Evolutionary conservation across 73 alveolate species (phyloP).

Genomic region (Tetrahymena thermophila): DNA sequence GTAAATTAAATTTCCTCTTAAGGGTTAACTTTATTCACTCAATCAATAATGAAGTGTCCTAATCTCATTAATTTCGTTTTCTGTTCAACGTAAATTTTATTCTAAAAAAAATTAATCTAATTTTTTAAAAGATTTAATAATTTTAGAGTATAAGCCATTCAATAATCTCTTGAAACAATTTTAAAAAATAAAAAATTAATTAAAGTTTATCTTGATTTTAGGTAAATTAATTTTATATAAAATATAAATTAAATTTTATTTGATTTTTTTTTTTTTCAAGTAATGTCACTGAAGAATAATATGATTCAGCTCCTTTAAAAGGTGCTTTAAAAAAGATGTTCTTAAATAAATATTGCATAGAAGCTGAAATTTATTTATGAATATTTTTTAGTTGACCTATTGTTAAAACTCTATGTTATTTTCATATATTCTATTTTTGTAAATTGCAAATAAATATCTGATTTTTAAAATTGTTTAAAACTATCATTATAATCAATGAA

Average conservation of each 20-base stretch:
- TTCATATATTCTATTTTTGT: too few species aligned
- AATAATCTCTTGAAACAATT: background rate
- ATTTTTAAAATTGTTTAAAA: too few species aligned
- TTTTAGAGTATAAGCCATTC: background rate
- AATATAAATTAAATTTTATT: too few species aligned
- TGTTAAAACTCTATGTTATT: too few species aligned
- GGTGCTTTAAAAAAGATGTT: too few species aligned
- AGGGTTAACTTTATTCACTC: background rate
- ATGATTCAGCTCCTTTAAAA: background rate
- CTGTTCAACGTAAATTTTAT: background rate
- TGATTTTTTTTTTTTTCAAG: background rate
- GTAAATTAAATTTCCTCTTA: background rate
- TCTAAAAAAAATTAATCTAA: too few species aligned
- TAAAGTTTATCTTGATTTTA: background rate
- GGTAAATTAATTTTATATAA: background rate
- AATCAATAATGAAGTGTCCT: background rate
- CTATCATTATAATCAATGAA: too few species aligned
- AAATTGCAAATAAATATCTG: too few species aligned
- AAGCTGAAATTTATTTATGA: background rate
- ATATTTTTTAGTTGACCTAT: too few species aligned
- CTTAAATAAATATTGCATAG: background rate
- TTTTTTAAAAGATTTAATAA: background rate
- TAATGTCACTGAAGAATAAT: background rate
- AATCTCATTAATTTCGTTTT: too few species aligned
- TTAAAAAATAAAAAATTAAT: too few species aligned